Evolutionary conservation across 352 stramenopile species (phyloP), one percentile per base, ranked within the genome.

Genomic region (Nothophytophthora sp.): DNA sequence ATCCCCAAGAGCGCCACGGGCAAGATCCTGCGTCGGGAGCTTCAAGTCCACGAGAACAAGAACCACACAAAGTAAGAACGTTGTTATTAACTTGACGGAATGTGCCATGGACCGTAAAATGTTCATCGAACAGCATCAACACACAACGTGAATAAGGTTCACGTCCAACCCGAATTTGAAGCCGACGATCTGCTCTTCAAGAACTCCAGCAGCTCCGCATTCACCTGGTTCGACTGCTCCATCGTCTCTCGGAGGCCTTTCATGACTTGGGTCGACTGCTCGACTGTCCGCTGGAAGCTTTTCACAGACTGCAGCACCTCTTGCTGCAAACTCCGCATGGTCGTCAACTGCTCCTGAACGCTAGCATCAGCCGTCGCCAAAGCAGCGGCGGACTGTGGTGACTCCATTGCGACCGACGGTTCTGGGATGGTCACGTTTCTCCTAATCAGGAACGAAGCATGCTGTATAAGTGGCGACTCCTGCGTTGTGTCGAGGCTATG

Each of bases 1-100:
- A 96, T 98, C 42, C 90, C 91, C 19, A 97, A 97, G 62, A 94
- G 59, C 30, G 62, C 86, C 0, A 84, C 80, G 12, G 93, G 93
- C 16, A 98, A 98, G 71, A 96, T 98, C 47, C 62, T 98, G 28
- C 76, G 92, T 32, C 70, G 90, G 15, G 60, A 96, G 34, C 63
- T 97, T n/a, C 72, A 83, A 27, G 66, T 60, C 10, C 35, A 54
- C 18, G 63, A 81, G 34, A 81, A 77, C 48, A 44, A 60, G 51
- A 33, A 55, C 28, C 60, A 67, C 33, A 38, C 55, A 39, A 59
- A 63, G 37, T 43, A 44, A 44, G 37, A 46, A 57, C 7, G 40
- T 32, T 44, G 20, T 20, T 55, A 34, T 40, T 55, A 22, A 38
- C 35, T 41, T 18, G 8, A 45, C n/a, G n/a, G n/a, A n/a, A n/a